Evolutionary conservation across 2,329 filamentous ascomycete genomes (phyloP), one percentile per base, ranked within the genome.

Genomic region (Xenoacremonium recifei): DNA sequence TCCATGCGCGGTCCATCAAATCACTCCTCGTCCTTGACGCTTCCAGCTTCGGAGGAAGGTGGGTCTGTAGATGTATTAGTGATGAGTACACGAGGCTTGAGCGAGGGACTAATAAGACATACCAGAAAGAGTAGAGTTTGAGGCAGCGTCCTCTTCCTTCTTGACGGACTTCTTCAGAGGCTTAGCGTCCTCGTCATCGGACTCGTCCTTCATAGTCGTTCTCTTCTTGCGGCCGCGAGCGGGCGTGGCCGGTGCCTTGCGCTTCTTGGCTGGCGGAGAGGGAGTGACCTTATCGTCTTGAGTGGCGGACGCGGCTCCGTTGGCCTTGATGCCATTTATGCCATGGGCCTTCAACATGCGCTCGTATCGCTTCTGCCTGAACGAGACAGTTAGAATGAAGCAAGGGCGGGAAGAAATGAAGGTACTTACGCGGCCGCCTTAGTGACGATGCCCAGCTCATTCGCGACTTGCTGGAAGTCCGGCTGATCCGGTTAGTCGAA

Each of bases 341-440:
- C 71, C 72, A 49, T 82, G 69, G 7, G 74, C 65, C 59, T 83
- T 82, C 65, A 84, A 70, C 58, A 87, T 72, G 21, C 83, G 77
- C 62, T 84, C 80, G 55, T 84, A 87, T 52, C 83, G 71, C 64
- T 87, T 87, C 48, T 81, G 77, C 2, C 84, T 87, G 55, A 15
- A 6, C 6, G 20, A 21, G 12, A 25, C n/a, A 11, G 19, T 13
- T 21, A 7, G 20, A 15, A 27, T 20, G 16, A 35, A 21, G 33
- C 4, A 13, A 29, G n/a, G n/a, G n/a, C 2, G 31, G 19, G 4
- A n/a, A 11, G 32, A 13, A 25, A 21, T 10, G 16, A 25, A 21
- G 23, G 9, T 15, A 76, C 84, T 73, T 75, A 88, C 85, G 84
- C 84, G 17, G 85, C 85, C 12, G 76, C 82, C 64, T 85, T 85